phyloP scores from a whole-genome alignment of 345 rosid genomes.

The Eucalyptus virginea region DNA sequence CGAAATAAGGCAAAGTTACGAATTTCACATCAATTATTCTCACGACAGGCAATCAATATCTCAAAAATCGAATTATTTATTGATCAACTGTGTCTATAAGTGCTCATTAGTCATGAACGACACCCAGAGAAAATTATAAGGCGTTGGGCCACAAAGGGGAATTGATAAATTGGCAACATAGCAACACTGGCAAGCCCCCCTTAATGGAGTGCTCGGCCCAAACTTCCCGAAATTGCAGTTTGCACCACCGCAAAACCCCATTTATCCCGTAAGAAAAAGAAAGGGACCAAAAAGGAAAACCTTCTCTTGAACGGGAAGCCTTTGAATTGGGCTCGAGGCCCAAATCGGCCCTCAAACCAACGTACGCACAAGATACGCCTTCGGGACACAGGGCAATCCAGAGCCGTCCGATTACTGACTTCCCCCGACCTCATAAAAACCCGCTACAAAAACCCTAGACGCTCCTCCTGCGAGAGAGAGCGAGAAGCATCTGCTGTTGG shows the following conservation, averaged over 20 bases:
- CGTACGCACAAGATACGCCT: background rate
- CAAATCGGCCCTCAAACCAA: background rate
- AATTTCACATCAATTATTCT: background rate
- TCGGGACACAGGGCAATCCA: background rate
- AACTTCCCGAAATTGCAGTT: background rate
- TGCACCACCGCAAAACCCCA: background rate
- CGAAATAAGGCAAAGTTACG: background rate
- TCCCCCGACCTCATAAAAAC: background rate
- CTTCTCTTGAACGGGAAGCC: background rate
- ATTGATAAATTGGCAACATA: background rate
- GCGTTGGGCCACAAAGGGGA: background rate
- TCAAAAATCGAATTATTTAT: background rate
- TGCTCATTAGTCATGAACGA: background rate
- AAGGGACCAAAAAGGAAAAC: background rate
- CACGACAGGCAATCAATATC: background rate
- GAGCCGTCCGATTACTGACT: background rate
- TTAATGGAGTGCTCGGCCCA: background rate
- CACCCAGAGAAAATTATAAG: background rate
- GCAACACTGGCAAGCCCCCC: background rate
- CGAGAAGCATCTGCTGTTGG: background rate
- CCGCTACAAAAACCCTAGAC: background rate
- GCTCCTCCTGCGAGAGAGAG: background rate
- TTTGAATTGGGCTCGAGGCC: background rate
- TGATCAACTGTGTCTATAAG: background rate
- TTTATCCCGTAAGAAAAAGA: background rate